These are phyloP conservation scores for Collybia mongolica DNA, from an alignment of 768 basidiomycete genomes.

Conservation along the genomic window DNA sequence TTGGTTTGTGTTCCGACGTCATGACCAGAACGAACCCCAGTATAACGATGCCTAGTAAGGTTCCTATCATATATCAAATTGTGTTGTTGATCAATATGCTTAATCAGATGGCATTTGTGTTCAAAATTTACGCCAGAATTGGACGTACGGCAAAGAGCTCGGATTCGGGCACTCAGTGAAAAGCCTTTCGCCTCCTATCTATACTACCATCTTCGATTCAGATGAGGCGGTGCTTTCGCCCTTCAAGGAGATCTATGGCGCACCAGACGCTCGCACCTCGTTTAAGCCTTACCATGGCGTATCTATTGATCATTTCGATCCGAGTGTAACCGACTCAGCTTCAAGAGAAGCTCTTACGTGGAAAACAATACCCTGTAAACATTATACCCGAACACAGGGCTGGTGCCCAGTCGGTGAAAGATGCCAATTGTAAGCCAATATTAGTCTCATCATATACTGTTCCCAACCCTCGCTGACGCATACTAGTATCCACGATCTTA, in stretches of 20 bases:
- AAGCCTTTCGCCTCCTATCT: too few relatives aligned
- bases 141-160: too few relatives aligned
- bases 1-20: too few relatives aligned
- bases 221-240: too few relatives aligned
- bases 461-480: constrained; percentile 1
- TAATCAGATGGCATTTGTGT: background rate
- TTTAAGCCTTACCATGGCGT: background rate
- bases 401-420: constrained; percentile 40
- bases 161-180: too few relatives aligned
- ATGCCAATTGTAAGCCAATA: constrained; percentile 38
- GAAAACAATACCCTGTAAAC: constrained; percentile 38
- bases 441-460: constrained; percentile 18
- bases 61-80: background rate
- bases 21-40: too few relatives aligned
- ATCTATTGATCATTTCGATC: background rate
- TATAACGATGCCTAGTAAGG: background rate
- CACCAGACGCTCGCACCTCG: background rate
- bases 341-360: constrained; percentile 14
- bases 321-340: constrained; percentile 2
- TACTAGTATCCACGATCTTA: constrained; percentile 24
- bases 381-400: constrained; percentile 38
- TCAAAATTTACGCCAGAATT: background rate
- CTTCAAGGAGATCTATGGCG: too few relatives aligned
- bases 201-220: too few relatives aligned
- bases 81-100: background rate